Conservation (phyloP, 371 early-diverging fungal species). For the Mucor mucedo region DNA sequence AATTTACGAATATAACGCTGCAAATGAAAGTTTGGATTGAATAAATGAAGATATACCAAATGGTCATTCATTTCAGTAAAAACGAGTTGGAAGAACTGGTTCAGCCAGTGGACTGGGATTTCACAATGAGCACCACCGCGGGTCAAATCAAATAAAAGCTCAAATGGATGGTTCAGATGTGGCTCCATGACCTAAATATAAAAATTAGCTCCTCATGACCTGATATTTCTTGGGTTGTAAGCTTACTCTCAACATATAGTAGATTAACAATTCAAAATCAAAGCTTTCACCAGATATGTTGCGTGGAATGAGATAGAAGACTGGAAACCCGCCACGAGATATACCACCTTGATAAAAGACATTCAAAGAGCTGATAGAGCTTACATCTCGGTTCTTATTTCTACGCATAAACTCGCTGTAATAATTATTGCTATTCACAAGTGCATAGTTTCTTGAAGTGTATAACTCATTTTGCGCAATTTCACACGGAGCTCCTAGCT, state of each 20-base stretch:
- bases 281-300: constrained; percentile 67
- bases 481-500: constrained; percentile 82
- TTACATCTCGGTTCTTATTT: constrained; percentile 63
- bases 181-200: constrained; percentile 55
- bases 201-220: constrained; percentile 1
- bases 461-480: constrained; percentile 44
- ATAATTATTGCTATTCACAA: constrained; percentile 50
- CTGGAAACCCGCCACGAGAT: constrained; percentile 75
- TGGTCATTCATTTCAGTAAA: constrained; percentile 59
- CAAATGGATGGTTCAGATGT: constrained; percentile 63
- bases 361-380: constrained; percentile 60
- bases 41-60: constrained; percentile 55
- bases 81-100: constrained; percentile 71
- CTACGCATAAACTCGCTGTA: constrained; percentile 78
- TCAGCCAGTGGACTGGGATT: constrained; percentile 73
- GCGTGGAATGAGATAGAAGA: constrained; percentile 81
- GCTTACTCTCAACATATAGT: constrained; percentile 67
- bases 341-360: constrained; percentile 79
- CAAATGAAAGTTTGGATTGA: constrained; percentile 67
- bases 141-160: constrained; percentile 80
- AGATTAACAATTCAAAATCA: constrained; percentile 79
- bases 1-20: constrained; percentile 52
- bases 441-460: constrained; percentile 40
- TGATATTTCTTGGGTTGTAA: constrained; percentile 50
- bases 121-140: constrained; percentile 75